Evolutionary conservation across 192 early-diverging fungal species (phyloP).

Genomic region (Backusella luteola): DNA sequence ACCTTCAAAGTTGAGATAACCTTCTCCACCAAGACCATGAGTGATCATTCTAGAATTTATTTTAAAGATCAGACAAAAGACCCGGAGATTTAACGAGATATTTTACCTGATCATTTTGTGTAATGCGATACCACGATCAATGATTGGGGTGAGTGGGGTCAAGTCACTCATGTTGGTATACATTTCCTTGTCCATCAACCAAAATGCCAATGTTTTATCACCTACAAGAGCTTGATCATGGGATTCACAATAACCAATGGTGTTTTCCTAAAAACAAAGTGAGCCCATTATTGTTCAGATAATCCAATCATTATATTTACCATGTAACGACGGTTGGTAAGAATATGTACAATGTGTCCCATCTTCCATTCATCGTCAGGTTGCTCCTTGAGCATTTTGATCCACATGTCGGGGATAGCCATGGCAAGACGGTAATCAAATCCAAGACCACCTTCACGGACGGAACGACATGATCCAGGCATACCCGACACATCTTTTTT

Average conservation of each 20-base stretch:
- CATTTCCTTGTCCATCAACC: conserved; percentile 99
- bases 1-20: conserved; percentile 95
- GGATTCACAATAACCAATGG: conserved; percentile 92
- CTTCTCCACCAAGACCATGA: conserved; percentile 87
- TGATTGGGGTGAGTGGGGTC: conserved; percentile 75
- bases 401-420: conserved; percentile 99
- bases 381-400: conserved; percentile 93
- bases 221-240: conserved; percentile 99
- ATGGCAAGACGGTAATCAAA: conserved; percentile 97
- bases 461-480: conserved; percentile 90
- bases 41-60: conserved; percentile 66
- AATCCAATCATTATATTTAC: conserved; percentile 35
- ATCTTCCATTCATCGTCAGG: conserved; percentile 93
- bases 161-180: conserved; percentile 92
- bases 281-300: no score
- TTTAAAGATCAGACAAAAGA: neutral
- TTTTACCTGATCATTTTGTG: conserved; percentile 93
- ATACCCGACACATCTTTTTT: conserved; percentile 94
- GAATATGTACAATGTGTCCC: conserved; percentile 79
- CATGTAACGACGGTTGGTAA: conserved; percentile 88
- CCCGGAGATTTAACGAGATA: neutral
- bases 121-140: conserved; percentile 91
- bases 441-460: conserved; percentile 88
- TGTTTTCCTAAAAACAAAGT: conserved; percentile 58
- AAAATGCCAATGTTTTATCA: conserved; percentile 98